Evolutionary conservation across 257 asterid genomes (phyloP), one percentile per base, ranked within the genome.

Genomic region (Fraxinus excelsior): DNA sequence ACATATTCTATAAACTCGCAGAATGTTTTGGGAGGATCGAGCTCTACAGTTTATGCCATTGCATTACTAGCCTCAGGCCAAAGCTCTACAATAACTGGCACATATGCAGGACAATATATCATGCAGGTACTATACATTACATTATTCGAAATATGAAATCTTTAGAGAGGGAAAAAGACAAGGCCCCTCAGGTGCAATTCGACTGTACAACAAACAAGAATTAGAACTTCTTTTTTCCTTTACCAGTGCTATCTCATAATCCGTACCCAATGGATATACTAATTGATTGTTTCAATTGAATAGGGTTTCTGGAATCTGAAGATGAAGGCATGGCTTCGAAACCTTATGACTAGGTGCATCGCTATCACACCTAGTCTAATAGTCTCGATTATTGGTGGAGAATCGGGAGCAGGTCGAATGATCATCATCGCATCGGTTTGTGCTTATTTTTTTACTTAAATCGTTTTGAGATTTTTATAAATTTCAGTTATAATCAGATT

Each of bases 51-150:
- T 40, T 95, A 91, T 77, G 98, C 96, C 68, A 88, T 95, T 56
- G 99, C 99, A 7, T 75, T 95, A 51, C 74, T 95, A 49, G 99
- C 99, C 73, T 95, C 99, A 0, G 99, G 99, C 60, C 98, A 95
- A 46, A 95, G 98, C 83, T 95, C 99, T 23, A 78, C 98, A 19
- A 95, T 95, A 2, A 95, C 98, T 0, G 99, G 98, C 70, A 95
- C 99, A n/a, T 95, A 93, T 79, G 97, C 98, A 8, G 99, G 99
- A 9, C 98, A 95, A 67, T 95, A 42, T 74, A 87, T 95, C 78
- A 95, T 95, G 99, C 97, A 93, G 97, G 99, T 94, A 78, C 34
- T 11, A 35, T 35, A 35, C 9, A 40, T 11, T 10, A 11, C 46
- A 9, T 26, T 23, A 3, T 13, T 65, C 66, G 2, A 64, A 2